phyloP scores from a whole-genome alignment of 2,329 filamentous ascomycete genomes.

The Exophiala spinifera region DNA sequence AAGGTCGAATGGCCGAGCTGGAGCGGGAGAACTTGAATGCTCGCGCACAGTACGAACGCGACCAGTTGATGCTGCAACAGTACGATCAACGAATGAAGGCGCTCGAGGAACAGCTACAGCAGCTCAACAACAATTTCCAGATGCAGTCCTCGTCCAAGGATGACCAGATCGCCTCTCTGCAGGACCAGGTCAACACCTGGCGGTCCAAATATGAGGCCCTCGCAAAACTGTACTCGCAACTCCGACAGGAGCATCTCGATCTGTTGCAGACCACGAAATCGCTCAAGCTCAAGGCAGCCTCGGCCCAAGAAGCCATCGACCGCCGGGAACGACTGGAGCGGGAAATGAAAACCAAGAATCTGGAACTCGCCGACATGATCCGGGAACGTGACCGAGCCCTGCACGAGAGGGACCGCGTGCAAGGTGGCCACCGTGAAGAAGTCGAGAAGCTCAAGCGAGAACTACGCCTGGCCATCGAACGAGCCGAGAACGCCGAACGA shows the following conservation, averaged over 20 bases:
- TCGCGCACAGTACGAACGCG: conserved; percentile 91
- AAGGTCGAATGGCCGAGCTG: conserved; percentile 90
- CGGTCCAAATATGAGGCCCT: conserved; percentile 93
- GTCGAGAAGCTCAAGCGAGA: conserved; percentile 92
- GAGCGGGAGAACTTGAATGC: conserved; percentile 94
- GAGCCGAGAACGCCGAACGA: conserved; percentile 86
- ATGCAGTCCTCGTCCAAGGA: conserved; percentile 88
- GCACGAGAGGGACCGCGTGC: conserved; percentile 86
- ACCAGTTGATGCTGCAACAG: conserved; percentile 94
- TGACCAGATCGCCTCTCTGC: conserved; percentile 85
- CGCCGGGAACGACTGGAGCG: conserved; percentile 90
- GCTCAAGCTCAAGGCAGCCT: conserved; percentile 93
- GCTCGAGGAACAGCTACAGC: conserved; percentile 78
- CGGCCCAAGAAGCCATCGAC: conserved; percentile 94
- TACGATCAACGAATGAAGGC: conserved; percentile 94
- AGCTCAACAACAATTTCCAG: conserved; percentile 77
- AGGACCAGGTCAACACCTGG: conserved; percentile 98
- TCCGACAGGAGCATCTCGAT: conserved; percentile 91
- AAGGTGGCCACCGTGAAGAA: conserved; percentile 85
- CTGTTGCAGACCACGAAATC: conserved; percentile 94
- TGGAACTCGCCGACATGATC: conserved; percentile 99
- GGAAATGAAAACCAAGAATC: conserved; percentile 98
- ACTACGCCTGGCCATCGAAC: conserved; percentile 84
- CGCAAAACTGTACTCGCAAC: conserved; percentile 93
- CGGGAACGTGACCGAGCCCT: conserved; percentile 89